Evolutionary conservation across 2,329 filamentous ascomycete genomes (phyloP).

Genomic region (Paracorniculantispora psalliotae): DNA sequence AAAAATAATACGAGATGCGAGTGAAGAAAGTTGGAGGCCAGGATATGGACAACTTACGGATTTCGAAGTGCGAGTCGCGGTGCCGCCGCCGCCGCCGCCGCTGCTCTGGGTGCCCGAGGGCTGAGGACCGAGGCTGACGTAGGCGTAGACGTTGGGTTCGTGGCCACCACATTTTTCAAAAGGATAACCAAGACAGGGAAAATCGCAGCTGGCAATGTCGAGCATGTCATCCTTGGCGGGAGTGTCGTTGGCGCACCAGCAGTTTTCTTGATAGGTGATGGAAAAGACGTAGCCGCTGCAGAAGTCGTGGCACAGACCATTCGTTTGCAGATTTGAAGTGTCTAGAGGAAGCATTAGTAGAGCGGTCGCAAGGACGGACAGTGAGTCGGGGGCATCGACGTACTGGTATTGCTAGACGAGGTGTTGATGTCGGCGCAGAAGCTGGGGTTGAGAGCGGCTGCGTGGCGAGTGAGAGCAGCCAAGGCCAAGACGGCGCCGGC

Average conservation of each 20-base stretch:
- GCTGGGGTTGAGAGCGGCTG: constrained; percentile 23
- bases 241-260: constrained; percentile 71
- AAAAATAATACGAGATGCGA: neutral
- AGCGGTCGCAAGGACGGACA: neutral
- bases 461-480: constrained; percentile 21
- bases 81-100: constrained; percentile 5
- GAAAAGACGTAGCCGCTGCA: constrained; percentile 63
- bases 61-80: neutral
- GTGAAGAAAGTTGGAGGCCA: constrained; percentile 1
- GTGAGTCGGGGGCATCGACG: constrained; percentile 10
- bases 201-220: constrained; percentile 45
- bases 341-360: neutral
- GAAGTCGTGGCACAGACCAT: constrained; percentile 60
- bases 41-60: constrained; percentile 2
- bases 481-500: constrained; percentile 21
- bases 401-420: constrained; percentile 28
- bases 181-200: constrained; percentile 63
- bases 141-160: constrained; percentile 51
- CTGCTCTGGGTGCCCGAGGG: constrained; percentile 52
- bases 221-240: constrained; percentile 44
- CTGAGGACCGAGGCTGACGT: constrained; percentile 50
- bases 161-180: constrained; percentile 60
- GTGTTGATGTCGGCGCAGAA: constrained; percentile 37
- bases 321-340: constrained; percentile 22
- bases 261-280: constrained; percentile 58